These are phyloP conservation scores for Prunus yedoensis DNA, from an alignment of 331 rosid species.

Conservation along the genomic window DNA sequence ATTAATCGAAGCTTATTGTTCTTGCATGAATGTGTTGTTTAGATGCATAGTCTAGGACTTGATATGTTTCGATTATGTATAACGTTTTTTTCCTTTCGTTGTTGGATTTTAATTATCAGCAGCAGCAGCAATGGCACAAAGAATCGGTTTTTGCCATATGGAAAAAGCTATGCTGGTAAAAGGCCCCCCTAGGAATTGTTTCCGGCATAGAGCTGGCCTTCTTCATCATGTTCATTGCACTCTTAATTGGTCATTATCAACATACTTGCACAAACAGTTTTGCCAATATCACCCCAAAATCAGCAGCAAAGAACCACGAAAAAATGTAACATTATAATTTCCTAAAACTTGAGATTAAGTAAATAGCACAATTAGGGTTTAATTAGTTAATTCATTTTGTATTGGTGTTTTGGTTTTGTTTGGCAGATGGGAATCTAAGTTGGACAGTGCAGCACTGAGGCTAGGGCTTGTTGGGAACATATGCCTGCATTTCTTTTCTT, in stretches of 20 bases:
- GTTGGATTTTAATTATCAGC: background rate
- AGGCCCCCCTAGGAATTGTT: slow-evolving; percentile 77
- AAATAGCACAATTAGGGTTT: background rate
- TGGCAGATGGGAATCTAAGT: slow-evolving; percentile 57
- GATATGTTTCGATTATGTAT: background rate
- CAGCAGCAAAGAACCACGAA: slow-evolving; percentile 27
- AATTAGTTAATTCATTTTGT: background rate
- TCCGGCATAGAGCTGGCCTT: slow-evolving; percentile 45
- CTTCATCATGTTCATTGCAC: slow-evolving; percentile 59
- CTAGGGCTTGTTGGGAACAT: slow-evolving; percentile 47
- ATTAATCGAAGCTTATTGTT: background rate
- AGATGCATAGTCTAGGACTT: background rate
- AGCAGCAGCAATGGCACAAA: slow-evolving; percentile 16
- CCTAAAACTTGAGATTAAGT: background rate
- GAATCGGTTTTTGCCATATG: background rate
- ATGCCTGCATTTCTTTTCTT: slow-evolving; percentile 49
- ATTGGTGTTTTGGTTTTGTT: background rate
- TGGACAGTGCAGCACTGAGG: slow-evolving; percentile 28
- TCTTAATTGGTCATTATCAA: slow-evolving; percentile 45
- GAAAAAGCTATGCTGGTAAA: slow-evolving; percentile 30
- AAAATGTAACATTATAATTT: slow-evolving; percentile 39
- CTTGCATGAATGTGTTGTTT: background rate
- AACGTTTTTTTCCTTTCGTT: background rate
- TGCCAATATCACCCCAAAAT: slow-evolving; percentile 18
- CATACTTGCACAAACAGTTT: slow-evolving; percentile 24